Percentiles rank a stretch among this genome's conserved stretches.
Conservation (phyloP, 495 filamentous ascomycete genomes). For the Lasiosphaeria ovina region DNA sequence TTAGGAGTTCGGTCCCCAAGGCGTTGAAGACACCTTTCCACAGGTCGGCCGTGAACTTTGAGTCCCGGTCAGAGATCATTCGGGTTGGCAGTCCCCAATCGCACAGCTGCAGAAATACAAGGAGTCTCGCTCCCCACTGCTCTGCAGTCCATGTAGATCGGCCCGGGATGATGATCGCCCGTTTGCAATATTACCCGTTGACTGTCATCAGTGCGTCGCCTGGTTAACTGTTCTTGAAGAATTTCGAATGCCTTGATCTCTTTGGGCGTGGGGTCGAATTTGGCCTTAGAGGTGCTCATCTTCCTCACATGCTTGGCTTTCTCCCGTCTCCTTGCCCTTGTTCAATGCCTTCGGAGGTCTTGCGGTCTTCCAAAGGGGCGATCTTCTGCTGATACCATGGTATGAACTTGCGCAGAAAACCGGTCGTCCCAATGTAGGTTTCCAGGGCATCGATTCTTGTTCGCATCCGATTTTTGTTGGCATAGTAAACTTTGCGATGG, state of each 20-base stretch:
- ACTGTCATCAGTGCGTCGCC: too few species aligned
- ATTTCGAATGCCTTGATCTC: background rate
- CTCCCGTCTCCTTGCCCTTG: background rate
- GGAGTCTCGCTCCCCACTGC: background rate
- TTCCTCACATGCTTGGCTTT: background rate
- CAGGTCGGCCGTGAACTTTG: background rate
- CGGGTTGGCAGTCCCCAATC: background rate
- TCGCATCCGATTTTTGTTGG: background rate
- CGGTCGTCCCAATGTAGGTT: background rate
- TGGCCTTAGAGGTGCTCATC: background rate
- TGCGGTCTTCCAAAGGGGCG: background rate
- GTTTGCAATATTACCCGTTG: too few species aligned
- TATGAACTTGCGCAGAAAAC: background rate
- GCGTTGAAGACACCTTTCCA: background rate
- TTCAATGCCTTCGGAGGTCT: background rate
- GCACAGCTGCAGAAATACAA: background rate
- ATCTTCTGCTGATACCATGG: background rate
- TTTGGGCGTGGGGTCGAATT: background rate
- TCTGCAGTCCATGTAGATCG: background rate
- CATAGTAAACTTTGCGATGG: background rate
- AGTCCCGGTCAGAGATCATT: slow-evolving; percentile 1
- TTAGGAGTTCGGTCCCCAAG: background rate
- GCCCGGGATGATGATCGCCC: too few species aligned
- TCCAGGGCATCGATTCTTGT: background rate
- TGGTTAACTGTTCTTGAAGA: background rate